Evolutionary conservation across 2,329 filamentous ascomycete species (phyloP), one percentile per base, ranked within the genome.

Genomic region (Aspergillus pseudonomiae): DNA sequence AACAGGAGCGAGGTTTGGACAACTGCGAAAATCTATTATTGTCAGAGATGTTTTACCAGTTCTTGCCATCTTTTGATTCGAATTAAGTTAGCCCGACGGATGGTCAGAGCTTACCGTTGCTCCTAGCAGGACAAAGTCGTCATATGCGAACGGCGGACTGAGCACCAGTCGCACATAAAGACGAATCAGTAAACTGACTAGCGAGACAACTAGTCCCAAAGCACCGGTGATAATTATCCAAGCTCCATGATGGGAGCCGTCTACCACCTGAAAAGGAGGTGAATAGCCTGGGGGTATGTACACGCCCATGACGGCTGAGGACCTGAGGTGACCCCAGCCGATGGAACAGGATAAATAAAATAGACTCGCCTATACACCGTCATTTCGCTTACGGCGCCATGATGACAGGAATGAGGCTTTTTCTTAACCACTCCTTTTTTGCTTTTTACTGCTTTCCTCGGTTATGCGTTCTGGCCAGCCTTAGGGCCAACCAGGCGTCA

Each of bases 201-300:
- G 63, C 41, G 77, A 74, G 7, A 78, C 62, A 16, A 73, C 71
- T 59, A 80, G 68, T 2, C 78, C 77, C n/a, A 80, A 59, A 11
- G 77, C 77, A 6, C 73, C 72, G 10, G 74, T 72, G 41, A 81
- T 77, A 21, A 80, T 77, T 12, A 80, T 70, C 66, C 74, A 73
- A 12, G 76, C 78, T 12, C 76, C 76, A 68, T 79, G 77, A 62
- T 81, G 79, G 36, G 68, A 65, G 24, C 74, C 71, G 57, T 78
- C 78, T n/a, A 81, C 74, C 26, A 76, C 72, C 61, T 78, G 73
- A 46, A 78, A 75, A 50, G 76, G 77, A 50, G 74, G 74, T 39
- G 74, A 74, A 61, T 77, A 71, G 46, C 75, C 74, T 28, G 75
- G 67, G n/a, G 72, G 74, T 45, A 77, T 69, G 64, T 71, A 67